Conservation (phyloP, 805 yeast genomes). For the Spathaspora sp. region DNA sequence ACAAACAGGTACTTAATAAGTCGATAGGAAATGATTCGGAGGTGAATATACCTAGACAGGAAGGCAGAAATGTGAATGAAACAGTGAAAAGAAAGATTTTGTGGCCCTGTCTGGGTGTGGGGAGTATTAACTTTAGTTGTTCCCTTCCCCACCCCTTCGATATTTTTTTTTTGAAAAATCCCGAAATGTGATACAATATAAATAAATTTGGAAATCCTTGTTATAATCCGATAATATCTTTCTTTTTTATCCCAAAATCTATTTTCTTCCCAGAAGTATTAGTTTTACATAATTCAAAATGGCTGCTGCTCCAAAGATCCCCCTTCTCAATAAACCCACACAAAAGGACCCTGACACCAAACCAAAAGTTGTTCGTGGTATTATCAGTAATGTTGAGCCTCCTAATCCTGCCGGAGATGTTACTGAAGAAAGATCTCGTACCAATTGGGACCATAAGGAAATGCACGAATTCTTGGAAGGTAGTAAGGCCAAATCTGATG, state of each 20-base stretch:
- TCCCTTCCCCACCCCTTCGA: not conserved
- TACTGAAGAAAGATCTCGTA: slow-evolving; percentile 26
- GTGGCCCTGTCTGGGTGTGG: not conserved
- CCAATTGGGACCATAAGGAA: slow-evolving; percentile 15
- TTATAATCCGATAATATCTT: not conserved
- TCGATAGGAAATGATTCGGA: not conserved
- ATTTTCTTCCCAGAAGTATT: not conserved
- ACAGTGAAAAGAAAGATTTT: not conserved
- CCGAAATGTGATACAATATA: not conserved
- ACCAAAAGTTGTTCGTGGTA: slow-evolving; percentile 13
- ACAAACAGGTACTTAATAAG: not conserved
- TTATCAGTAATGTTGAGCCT: slow-evolving; percentile 15
- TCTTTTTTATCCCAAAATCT: not conserved
- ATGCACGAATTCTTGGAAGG: slow-evolving; percentile 39
- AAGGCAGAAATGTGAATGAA: not conserved
- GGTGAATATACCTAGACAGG: too few species aligned
- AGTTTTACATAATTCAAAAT: slow-evolving; percentile 1
- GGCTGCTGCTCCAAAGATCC: slow-evolving; percentile 5
- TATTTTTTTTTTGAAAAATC: not conserved
- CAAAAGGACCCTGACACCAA: slow-evolving; percentile 7
- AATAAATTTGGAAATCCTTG: not conserved
- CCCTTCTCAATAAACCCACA: not conserved
- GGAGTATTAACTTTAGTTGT: not conserved
- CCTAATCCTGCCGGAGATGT: slow-evolving; percentile 26
- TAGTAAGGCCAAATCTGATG: slow-evolving; percentile 24